Percentiles rank a stretch among this genome's conserved stretches.
Conservation (phyloP, 129 eudicot species). For the Deinandra increscens region DNA sequence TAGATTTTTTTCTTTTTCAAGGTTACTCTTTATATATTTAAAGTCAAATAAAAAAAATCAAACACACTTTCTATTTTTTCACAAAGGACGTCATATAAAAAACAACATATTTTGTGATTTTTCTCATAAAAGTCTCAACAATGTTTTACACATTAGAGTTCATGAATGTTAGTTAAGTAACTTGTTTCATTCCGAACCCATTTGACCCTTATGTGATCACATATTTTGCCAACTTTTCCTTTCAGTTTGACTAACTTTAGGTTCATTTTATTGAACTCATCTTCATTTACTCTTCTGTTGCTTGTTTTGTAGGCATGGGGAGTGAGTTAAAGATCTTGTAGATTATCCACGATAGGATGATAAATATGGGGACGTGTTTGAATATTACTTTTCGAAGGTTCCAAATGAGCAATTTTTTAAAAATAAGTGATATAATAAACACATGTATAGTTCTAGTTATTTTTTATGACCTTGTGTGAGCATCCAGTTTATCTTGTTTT, state of each 20-base stretch:
- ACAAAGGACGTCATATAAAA: too few relatives aligned
- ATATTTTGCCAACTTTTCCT: background rate
- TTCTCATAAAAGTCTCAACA: too few relatives aligned
- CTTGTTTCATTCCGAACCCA: background rate
- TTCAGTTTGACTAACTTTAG: background rate
- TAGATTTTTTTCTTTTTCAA: background rate
- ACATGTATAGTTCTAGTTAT: constrained; percentile 31
- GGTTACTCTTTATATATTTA: background rate
- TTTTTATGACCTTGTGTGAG: background rate
- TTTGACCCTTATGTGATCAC: background rate
- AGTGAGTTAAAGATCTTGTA: constrained; percentile 41
- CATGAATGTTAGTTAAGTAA: background rate
- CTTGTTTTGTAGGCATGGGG: constrained; percentile 54
- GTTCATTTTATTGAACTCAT: constrained; percentile 6
- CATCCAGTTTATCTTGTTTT: background rate
- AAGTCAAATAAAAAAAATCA: too few relatives aligned
- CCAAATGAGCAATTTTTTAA: background rate
- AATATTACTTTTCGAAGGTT: background rate
- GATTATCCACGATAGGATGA: constrained; percentile 5
- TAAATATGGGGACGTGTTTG: background rate
- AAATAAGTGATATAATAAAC: constrained; percentile 7
- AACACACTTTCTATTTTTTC: too few relatives aligned
- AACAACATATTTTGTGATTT: too few relatives aligned
- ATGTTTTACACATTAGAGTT: too few relatives aligned
- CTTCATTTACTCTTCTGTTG: background rate